phyloP scores from a whole-genome alignment of 495 filamentous ascomycete genomes.

The Sporormia fimetaria region DNA sequence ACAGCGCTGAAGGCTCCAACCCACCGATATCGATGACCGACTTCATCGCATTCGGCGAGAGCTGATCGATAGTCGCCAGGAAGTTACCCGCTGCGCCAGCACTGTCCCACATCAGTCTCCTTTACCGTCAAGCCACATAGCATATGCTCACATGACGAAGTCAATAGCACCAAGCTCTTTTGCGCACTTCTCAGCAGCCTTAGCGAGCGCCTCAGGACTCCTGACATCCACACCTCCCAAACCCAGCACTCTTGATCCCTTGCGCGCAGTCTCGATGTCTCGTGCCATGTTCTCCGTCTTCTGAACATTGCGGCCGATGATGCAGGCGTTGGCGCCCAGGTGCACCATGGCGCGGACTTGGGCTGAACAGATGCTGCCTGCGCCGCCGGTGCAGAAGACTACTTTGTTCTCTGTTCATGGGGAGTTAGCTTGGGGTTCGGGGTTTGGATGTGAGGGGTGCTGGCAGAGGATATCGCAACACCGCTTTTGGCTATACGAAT shows the following conservation, averaged over 20 bases:
- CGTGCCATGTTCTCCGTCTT: slow-evolving; percentile 72
- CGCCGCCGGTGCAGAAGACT: slow-evolving; percentile 90
- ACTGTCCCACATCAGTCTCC: slow-evolving; percentile 36
- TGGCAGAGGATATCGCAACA: no score
- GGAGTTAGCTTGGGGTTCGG: neutral
- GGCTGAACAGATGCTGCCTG: slow-evolving; percentile 84
- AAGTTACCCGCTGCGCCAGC: slow-evolving; percentile 96
- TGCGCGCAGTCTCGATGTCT: slow-evolving; percentile 67
- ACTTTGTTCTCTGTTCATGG: slow-evolving; percentile 60
- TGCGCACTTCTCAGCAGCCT: slow-evolving; percentile 65
- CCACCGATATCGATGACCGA: slow-evolving; percentile 94
- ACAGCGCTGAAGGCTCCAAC: no score
- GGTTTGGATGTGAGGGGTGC: no score
- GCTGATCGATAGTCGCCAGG: slow-evolving; percentile 70
- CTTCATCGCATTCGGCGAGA: slow-evolving; percentile 84
- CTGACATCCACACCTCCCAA: slow-evolving; percentile 80
- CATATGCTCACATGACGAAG: slow-evolving; percentile 66
- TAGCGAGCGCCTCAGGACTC: slow-evolving; percentile 52
- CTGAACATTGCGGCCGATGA: slow-evolving; percentile 79
- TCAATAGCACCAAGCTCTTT: slow-evolving; percentile 78
- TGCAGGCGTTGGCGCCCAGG: slow-evolving; percentile 86
- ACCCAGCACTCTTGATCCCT: slow-evolving; percentile 72
- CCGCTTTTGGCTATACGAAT: no score
- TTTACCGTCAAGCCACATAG: slow-evolving; percentile 4
- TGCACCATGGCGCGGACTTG: slow-evolving; percentile 85